phyloP scores from a whole-genome alignment of 1,139 yeast genomes.

The Fermentozyma sake region DNA sequence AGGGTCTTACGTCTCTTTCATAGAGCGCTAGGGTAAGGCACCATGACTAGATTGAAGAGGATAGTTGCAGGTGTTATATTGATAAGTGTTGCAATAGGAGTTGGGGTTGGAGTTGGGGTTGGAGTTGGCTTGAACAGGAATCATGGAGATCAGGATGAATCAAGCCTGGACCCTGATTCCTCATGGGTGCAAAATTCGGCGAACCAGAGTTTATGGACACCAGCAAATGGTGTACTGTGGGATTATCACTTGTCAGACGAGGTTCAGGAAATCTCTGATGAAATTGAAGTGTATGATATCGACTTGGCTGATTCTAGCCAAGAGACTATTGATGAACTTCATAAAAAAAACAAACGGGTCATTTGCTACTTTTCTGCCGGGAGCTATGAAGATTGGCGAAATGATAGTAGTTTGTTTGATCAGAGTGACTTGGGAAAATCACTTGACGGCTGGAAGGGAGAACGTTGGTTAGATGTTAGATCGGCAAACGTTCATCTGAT shows the following conservation, averaged over 20 bases:
- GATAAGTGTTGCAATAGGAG: no score
- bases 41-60: no score
- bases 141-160: no score
- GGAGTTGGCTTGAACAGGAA: no score
- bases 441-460: background rate
- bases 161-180: no score
- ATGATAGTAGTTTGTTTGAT: constrained; percentile 12
- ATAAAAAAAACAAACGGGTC: constrained; percentile 13
- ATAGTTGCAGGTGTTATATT: no score
- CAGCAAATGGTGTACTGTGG: no score
- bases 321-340: constrained; percentile 10
- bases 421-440: constrained; percentile 8
- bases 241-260: background rate
- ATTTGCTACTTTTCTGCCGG: constrained; percentile 23
- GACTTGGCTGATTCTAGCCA: background rate
- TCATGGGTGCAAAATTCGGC: no score
- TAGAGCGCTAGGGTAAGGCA: no score
- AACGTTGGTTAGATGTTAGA: constrained; percentile 1
- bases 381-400: constrained; percentile 20
- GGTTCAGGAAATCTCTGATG: background rate
- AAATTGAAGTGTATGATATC: constrained; percentile 1
- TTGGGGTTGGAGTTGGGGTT: no score
- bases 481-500: constrained; percentile 13
- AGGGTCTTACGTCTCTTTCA: no score
- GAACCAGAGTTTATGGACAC: no score